Evolutionary conservation across 129 eudicot genomes (phyloP).

Genomic region (Helianthus tuberosus): DNA sequence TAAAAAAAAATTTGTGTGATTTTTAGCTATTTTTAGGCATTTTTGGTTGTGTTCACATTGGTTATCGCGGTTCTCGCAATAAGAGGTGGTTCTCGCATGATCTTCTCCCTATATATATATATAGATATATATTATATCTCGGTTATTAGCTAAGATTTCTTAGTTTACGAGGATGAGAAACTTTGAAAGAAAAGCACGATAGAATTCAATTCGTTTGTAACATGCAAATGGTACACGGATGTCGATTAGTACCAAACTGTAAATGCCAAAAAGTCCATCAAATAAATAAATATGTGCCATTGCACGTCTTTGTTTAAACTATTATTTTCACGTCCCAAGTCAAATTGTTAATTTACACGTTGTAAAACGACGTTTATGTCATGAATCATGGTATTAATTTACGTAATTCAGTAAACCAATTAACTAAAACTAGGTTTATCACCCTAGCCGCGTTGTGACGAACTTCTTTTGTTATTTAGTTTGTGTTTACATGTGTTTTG

Average conservation of each 20-base stretch:
- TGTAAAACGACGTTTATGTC: background rate
- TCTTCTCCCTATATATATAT: no score
- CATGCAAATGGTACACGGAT: conserved; percentile 8
- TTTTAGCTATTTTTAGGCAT: no score
- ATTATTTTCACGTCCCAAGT: background rate
- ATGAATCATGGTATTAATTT: background rate
- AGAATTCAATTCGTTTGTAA: background rate
- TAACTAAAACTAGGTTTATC: no score
- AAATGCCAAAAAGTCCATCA: conserved; percentile 3
- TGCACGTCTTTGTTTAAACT: background rate
- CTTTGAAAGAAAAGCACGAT: background rate
- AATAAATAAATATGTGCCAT: background rate
- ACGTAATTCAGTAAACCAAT: background rate
- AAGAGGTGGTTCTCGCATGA: no score
- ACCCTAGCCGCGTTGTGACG: no score
- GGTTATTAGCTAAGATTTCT: no score
- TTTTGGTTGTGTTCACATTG: no score
- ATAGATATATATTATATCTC: no score
- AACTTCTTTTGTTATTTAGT: no score
- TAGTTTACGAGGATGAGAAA: background rate
- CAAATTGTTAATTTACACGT: background rate
- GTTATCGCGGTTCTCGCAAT: no score
- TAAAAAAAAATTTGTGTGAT: no score
- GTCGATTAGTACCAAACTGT: background rate
- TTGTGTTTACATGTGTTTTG: no score